Evolutionary conservation across 2,329 filamentous ascomycete genomes (phyloP).

Genomic region (Raffaelea ambrosiae): DNA sequence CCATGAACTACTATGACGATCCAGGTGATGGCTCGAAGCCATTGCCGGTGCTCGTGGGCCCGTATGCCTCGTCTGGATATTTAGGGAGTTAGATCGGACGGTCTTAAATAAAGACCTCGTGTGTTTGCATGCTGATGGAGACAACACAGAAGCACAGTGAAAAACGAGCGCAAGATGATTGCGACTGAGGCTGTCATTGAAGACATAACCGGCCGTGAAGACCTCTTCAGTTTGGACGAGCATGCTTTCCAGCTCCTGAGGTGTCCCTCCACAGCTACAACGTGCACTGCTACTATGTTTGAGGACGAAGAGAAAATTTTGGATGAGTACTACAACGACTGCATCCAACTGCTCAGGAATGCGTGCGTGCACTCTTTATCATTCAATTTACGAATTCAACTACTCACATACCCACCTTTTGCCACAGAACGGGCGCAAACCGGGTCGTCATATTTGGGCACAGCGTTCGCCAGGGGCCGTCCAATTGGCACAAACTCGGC

Average conservation of each 20-base stretch:
- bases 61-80: neutral
- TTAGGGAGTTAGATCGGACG: neutral
- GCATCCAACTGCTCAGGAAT: conserved; percentile 39
- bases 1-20: conserved; percentile 29
- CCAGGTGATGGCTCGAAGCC: conserved; percentile 32
- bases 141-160: conserved; percentile 7
- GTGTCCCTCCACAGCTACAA: conserved; percentile 24
- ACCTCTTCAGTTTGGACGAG: conserved; percentile 51
- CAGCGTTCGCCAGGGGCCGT: conserved; percentile 50
- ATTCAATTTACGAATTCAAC: no score
- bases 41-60: conserved; percentile 22
- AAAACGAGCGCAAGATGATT: conserved; percentile 21
- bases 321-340: conserved; percentile 52
- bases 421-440: conserved; percentile 37
- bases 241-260: conserved; percentile 47
- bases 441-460: conserved; percentile 57
- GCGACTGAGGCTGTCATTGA: conserved; percentile 34
- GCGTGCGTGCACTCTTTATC: conserved; percentile 5
- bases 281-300: conserved; percentile 40
- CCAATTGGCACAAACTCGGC: conserved; percentile 58
- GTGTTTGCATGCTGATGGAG: no score
- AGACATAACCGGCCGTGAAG: conserved; percentile 46
- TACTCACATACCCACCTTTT: neutral
- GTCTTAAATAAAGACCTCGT: neutral
- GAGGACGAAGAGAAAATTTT: conserved; percentile 42